Conservation (phyloP, 495 filamentous ascomycete genomes). For the Neurospora sp. region DNA sequence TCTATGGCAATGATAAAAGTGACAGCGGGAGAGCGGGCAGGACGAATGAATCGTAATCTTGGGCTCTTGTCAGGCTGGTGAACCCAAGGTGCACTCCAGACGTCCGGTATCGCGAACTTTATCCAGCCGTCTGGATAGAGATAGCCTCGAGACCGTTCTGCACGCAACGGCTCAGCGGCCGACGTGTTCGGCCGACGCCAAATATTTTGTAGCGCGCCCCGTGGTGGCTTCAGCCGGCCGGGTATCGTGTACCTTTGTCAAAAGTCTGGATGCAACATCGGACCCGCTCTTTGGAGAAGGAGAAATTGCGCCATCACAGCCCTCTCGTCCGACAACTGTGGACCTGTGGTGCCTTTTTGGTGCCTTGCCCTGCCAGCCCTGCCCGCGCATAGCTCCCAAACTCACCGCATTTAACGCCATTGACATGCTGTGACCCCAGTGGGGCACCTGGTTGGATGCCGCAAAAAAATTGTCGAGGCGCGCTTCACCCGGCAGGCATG, state of each 20-base stretch:
- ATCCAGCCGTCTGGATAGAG: neutral
- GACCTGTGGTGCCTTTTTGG: neutral
- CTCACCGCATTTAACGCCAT: conserved; percentile 15
- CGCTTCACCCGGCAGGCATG: neutral
- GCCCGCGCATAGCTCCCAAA: conserved; percentile 3
- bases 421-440: conserved; percentile 8
- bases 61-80: neutral
- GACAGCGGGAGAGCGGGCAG: neutral
- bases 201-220: conserved; percentile 15
- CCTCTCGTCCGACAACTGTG: neutral
- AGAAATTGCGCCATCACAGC: conserved; percentile 26
- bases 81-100: neutral
- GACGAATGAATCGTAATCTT: neutral
- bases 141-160: neutral
- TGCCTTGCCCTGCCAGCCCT: neutral
- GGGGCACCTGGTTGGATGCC: conserved; percentile 6
- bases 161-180: neutral
- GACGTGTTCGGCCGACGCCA: neutral
- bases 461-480: conserved; percentile 4
- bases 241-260: conserved; percentile 13
- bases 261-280: neutral
- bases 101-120: neutral
- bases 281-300: conserved; percentile 6
- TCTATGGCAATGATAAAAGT: neutral
- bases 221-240: neutral